Evolutionary conservation across 805 yeast species (phyloP).

Genomic region (Zygoascus bituminiphila): DNA sequence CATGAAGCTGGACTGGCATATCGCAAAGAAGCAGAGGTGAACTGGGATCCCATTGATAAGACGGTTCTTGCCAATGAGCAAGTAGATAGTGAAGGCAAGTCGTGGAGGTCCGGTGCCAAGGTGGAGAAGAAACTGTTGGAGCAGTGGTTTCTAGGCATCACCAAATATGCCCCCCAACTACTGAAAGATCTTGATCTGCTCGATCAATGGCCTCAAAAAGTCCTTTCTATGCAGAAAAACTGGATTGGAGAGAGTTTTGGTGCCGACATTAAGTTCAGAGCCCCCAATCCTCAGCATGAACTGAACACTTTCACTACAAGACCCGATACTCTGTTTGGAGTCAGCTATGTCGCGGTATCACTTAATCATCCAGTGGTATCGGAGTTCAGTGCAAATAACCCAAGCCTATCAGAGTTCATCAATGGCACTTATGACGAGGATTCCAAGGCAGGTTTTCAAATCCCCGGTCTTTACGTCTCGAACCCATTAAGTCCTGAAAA

Average conservation of each 20-base stretch:
- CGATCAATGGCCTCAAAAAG: conserved; percentile 79
- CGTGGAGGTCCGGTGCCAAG: conserved; percentile 96
- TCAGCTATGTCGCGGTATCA: conserved; percentile 76
- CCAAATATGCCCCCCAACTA: conserved; percentile 65
- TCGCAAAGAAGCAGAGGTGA: conserved; percentile 76
- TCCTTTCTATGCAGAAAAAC: conserved; percentile 79
- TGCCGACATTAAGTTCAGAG: conserved; percentile 52
- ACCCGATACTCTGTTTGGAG: conserved; percentile 79
- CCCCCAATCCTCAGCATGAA: conserved; percentile 13
- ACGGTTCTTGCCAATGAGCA: conserved; percentile 96
- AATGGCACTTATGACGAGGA: conserved; percentile 34
- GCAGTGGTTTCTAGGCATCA: conserved; percentile 93
- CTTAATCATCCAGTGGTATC: conserved; percentile 56
- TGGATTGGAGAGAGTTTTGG: conserved; percentile 93
- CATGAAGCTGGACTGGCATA: conserved; percentile 77
- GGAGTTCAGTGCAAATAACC: conserved; percentile 32
- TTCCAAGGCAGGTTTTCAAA: conserved; percentile 52
- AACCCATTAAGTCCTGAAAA: conserved; percentile 50
- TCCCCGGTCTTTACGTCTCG: conserved; percentile 35
- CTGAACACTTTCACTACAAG: conserved; percentile 74
- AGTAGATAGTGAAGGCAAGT: conserved; percentile 80
- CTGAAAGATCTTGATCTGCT: conserved; percentile 55
- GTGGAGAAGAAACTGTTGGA: conserved; percentile 75
- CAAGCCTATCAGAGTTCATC: conserved; percentile 41
- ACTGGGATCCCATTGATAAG: conserved; percentile 96